These are phyloP conservation scores for Melanomma pulvis-pyrius DNA, from an alignment of 495 filamentous ascomycete species.

Conservation along the genomic window DNA sequence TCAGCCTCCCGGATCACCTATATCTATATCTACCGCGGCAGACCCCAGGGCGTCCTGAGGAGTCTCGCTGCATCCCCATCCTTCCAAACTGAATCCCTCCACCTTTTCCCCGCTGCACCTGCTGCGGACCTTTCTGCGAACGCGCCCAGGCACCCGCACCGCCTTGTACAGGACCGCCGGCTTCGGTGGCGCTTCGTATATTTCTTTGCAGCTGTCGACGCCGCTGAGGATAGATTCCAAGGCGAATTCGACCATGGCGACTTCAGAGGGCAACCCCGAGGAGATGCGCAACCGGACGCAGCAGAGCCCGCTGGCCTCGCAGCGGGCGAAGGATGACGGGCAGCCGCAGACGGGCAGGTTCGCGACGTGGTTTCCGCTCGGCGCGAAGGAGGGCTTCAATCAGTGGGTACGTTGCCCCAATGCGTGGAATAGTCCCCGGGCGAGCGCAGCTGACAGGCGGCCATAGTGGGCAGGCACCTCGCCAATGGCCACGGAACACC, in stretches of 20 bases:
- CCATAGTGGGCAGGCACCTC: conserved; percentile 79
- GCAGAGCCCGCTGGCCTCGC: conserved; percentile 56
- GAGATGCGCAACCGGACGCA: conserved; percentile 47
- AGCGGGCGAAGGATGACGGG: conserved; percentile 51
- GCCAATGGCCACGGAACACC: conserved; percentile 83
- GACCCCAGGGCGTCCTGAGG: conserved; percentile 19
- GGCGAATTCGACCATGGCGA: conserved; percentile 39
- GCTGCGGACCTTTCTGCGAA: conserved; percentile 30
- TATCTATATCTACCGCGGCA: neutral
- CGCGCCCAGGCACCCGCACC: conserved; percentile 1
- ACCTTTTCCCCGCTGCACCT: conserved; percentile 36
- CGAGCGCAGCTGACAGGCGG: conserved; percentile 17
- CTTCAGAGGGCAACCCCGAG: conserved; percentile 33
- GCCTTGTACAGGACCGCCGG: conserved; percentile 23
- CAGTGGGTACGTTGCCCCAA: conserved; percentile 75
- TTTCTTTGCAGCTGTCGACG: conserved; percentile 6
- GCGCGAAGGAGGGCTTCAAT: conserved; percentile 84
- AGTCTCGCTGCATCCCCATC: conserved; percentile 12
- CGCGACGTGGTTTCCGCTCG: conserved; percentile 71
- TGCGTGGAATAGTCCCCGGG: neutral
- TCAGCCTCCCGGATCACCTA: neutral
- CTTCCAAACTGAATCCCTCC: conserved; percentile 27
- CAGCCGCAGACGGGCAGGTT: conserved; percentile 35
- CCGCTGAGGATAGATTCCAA: conserved; percentile 26
- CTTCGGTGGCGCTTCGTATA: conserved; percentile 25